phyloP scores from a whole-genome alignment of 163 green algal genomes.

The Chlamydomonas reinhardtii region DNA sequence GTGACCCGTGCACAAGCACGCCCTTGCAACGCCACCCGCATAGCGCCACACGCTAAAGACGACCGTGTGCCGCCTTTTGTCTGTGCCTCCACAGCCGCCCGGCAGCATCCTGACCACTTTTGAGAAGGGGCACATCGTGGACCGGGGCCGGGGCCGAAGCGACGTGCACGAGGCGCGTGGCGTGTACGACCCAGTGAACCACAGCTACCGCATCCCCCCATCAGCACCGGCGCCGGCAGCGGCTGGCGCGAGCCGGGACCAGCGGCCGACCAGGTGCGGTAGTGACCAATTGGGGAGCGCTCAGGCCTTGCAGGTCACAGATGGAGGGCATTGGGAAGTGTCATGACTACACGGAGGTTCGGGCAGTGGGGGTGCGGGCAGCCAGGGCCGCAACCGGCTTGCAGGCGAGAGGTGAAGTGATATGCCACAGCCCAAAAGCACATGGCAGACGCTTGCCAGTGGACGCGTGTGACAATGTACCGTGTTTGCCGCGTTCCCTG shows the following conservation, averaged over 20 bases:
- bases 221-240: not conserved
- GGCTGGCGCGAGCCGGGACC: not conserved
- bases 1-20: no score
- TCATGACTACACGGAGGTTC: no score
- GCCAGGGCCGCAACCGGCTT: no score
- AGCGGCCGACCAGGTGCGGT: constrained; percentile 28
- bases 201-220: constrained; percentile 6
- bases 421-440: no score
- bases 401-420: no score
- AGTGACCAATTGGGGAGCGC: no score
- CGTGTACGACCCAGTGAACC: constrained; percentile 47
- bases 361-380: not conserved
- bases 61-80: not conserved
- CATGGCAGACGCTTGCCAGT: no score
- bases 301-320: no score
- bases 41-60: no score
- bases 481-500: not conserved
- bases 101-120: constrained; percentile 50
- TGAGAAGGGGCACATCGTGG: constrained; percentile 60
- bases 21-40: no score
- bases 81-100: constrained; percentile 10
- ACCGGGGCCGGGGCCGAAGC: constrained; percentile 47
- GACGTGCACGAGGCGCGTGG: constrained; percentile 3
- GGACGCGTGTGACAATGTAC: no score
- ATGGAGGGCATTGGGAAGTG: no score